Evolutionary conservation across 805 yeast species (phyloP).

Genomic region (Pichia cabralensis): DNA sequence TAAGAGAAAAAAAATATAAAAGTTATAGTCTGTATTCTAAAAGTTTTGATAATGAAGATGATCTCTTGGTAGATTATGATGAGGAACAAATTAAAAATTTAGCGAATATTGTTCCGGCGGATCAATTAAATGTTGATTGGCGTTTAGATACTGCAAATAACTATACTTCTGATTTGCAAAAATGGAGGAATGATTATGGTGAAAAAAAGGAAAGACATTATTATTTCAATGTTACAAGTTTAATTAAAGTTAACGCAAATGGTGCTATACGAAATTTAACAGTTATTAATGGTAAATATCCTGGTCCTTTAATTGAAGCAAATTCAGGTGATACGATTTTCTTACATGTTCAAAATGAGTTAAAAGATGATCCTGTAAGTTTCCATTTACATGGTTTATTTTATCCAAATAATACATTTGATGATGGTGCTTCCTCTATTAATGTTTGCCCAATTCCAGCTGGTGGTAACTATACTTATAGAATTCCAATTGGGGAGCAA

Average conservation of each 20-base stretch:
- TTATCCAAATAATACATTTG: constrained; percentile 13
- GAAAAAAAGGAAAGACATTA: constrained; percentile 9
- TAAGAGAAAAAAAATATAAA: too few species aligned
- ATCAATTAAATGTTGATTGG: too few species aligned
- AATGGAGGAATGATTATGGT: constrained; percentile 9
- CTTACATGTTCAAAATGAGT: constrained; percentile 12
- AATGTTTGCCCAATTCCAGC: constrained; percentile 16
- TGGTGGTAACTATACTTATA: constrained; percentile 12
- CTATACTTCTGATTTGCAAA: constrained; percentile 8
- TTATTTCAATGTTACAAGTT: constrained; percentile 8
- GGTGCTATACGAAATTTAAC: constrained; percentile 11
- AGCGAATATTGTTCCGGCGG: too few species aligned
- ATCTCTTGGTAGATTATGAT: too few species aligned
- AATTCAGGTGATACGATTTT: constrained; percentile 15
- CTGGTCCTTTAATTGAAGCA: constrained; percentile 17
- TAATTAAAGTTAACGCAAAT: constrained; percentile 6
- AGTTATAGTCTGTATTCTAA: too few species aligned
- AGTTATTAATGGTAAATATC: constrained; percentile 16
- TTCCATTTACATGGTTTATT: constrained; percentile 19
- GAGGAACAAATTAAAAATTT: too few species aligned
- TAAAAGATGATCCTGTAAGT: constrained; percentile 12
- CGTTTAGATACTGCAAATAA: constrained; percentile 10
- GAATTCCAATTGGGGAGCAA: constrained; percentile 10
- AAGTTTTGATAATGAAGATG: too few species aligned
- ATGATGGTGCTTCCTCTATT: constrained; percentile 17